Conservation (phyloP, 352 stramenopile genomes). For the Phytophthora parvispora region DNA sequence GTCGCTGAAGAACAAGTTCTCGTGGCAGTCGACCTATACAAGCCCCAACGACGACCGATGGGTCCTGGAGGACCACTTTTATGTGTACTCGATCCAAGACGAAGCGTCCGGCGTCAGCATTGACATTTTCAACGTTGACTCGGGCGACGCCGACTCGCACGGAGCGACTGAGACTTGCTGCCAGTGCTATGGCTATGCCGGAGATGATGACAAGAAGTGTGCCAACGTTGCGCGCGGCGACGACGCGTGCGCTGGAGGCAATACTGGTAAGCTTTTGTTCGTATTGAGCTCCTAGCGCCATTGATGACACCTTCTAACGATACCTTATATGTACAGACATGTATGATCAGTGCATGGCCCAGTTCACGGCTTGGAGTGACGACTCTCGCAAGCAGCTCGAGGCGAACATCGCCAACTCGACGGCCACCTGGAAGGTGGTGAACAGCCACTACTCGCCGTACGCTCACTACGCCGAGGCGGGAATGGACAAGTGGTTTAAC, state of each 20-base stretch:
- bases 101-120: constrained; percentile 46
- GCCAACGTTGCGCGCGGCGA: constrained; percentile 49
- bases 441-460: constrained; percentile 72
- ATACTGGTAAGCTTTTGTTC: constrained; percentile 11
- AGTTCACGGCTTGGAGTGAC: constrained; percentile 52
- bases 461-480: constrained; percentile 43
- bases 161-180: constrained; percentile 57
- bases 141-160: constrained; percentile 58
- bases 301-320: neutral
- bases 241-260: constrained; percentile 41
- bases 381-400: constrained; percentile 50
- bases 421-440: constrained; percentile 68
- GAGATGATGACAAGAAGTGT: constrained; percentile 43
- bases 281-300: neutral
- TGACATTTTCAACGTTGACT: constrained; percentile 70
- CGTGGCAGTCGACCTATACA: constrained; percentile 53
- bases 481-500: constrained; percentile 53
- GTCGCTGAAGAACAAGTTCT: constrained; percentile 51
- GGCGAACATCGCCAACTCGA: constrained; percentile 54
- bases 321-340: constrained; percentile 27
- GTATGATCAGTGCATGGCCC: constrained; percentile 49
- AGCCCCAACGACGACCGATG: constrained; percentile 63
- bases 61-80: constrained; percentile 62
- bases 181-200: constrained; percentile 65
- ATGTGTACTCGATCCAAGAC: constrained; percentile 49